Conservation (phyloP, 2,329 filamentous ascomycete species). For the Fusarium sp. region DNA sequence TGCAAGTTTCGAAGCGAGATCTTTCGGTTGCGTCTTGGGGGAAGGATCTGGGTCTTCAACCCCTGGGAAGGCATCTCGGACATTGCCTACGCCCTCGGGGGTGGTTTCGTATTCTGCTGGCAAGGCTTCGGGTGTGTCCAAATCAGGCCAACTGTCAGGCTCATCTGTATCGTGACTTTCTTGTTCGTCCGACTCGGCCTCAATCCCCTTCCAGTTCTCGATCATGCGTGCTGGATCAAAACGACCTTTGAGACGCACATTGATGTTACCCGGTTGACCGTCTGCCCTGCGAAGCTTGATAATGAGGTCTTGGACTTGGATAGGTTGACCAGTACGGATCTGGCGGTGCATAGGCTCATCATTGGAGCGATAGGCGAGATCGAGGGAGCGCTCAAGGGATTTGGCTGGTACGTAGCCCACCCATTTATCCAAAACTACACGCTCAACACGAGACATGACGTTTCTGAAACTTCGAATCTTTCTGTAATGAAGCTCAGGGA, state of each 20-base stretch:
- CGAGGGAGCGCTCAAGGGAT: slow-evolving; percentile 44
- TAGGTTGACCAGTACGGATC: slow-evolving; percentile 15
- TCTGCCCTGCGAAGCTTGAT: slow-evolving; percentile 39
- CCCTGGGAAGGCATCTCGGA: not conserved
- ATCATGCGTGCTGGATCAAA: slow-evolving; percentile 40
- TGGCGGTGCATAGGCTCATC: slow-evolving; percentile 45
- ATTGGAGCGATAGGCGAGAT: slow-evolving; percentile 42
- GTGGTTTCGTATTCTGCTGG: not conserved
- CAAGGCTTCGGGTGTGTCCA: not conserved
- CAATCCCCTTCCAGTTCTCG: slow-evolving; percentile 22
- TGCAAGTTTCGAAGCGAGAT: not conserved
- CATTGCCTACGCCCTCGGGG: not conserved
- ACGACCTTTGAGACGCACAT: slow-evolving; percentile 39
- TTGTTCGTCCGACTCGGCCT: not conserved
- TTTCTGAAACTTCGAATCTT: slow-evolving; percentile 31
- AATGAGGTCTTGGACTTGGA: slow-evolving; percentile 27
- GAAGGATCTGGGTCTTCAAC: not conserved
- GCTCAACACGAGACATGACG: slow-evolving; percentile 47
- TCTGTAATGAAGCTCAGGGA: slow-evolving; percentile 28
- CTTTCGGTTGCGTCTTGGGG: not conserved
- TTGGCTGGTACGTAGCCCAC: slow-evolving; percentile 46
- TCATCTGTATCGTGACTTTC: not conserved
- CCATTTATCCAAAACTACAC: slow-evolving; percentile 46
- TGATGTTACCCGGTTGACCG: slow-evolving; percentile 31
- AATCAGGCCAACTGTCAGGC: slow-evolving; percentile 16